Percentiles rank a stretch among this genome's conserved stretches.
Conservation (phyloP, 441 rosid genomes). For the Geranium incanum region DNA sequence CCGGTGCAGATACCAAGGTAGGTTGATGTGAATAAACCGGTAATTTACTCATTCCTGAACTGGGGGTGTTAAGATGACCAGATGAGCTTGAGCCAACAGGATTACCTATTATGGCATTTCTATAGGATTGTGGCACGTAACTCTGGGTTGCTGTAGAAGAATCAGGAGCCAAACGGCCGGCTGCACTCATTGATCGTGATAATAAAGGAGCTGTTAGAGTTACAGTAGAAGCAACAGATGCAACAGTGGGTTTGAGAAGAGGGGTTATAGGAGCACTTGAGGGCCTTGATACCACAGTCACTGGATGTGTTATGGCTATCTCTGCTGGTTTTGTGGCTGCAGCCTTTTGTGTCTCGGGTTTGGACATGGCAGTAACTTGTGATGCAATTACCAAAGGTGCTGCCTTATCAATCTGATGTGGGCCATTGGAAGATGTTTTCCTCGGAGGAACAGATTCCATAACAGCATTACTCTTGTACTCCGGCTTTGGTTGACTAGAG, state of each 20-base stretch:
- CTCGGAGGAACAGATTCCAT: conserved; percentile 29
- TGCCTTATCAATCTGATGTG: conserved; percentile 39
- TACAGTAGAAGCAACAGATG: conserved; percentile 37
- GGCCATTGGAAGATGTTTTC: conserved; percentile 39
- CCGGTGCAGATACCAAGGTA: conserved; percentile 36
- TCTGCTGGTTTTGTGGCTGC: conserved; percentile 39
- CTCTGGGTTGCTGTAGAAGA: conserved; percentile 41
- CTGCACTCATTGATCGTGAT: conserved; percentile 76
- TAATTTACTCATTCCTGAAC: conserved; percentile 39
- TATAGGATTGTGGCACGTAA: conserved; percentile 63
- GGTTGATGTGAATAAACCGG: conserved; percentile 42
- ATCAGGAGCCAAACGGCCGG: conserved; percentile 71
- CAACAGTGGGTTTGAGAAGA: conserved; percentile 37
- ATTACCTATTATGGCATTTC: conserved; percentile 74
- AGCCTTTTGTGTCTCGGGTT: conserved; percentile 44
- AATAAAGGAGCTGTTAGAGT: conserved; percentile 58
- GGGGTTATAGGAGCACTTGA: conserved; percentile 81
- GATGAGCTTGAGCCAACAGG: conserved; percentile 50
- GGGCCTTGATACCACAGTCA: conserved; percentile 65
- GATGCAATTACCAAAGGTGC: conserved; percentile 26
- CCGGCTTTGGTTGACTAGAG: conserved; percentile 38
- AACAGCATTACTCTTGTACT: conserved; percentile 30
- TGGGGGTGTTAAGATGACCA: conserved; percentile 40
- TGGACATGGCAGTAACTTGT: conserved; percentile 28
- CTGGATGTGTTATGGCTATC: conserved; percentile 33